Base-by-base conservation (phyloP, 805 yeast genomes). In the Scheffersomyces amazonensis region DNA sequence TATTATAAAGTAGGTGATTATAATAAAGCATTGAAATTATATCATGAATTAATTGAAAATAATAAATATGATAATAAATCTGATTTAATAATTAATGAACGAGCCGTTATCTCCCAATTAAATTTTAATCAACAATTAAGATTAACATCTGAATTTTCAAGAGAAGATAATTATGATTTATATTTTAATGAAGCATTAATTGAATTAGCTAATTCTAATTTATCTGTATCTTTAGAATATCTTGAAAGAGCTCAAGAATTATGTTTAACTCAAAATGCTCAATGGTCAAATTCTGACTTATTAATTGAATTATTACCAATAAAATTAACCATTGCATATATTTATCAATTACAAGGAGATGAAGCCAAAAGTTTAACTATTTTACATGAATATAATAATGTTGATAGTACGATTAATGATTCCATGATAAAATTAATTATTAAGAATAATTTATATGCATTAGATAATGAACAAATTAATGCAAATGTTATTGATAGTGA, bases 81-180 rank as follows among this genome's bases (percentile, higher is more conserved):
- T 25, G 90, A 83, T 55, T 53, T 81, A 39, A 51, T 66, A 20
- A 81, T 81, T 31, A 84, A 84, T 53, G 85, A 83, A 56, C 70
- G 82, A 42, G 88, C 90, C 2, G 71, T 79, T n/a, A 59, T 76
- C 17, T 77, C 86, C 9, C 85, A 78, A 52, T 54, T 60, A 16
- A 58, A 57, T 28, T 42, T 48, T 31, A 31, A 30, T 15, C 10
- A 13, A 33, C 11, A 25, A 32, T 54, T 34, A 53, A 32, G 20
- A 35, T 16, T 15, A 32, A 8, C n/a, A 28, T 6, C 41, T 22
- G 15, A 24, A 16, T 31, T 29, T 12, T 22, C 23, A 3, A 32
- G 24, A 5, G 44, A 42, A 13, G 38, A 38, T n/a, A 48, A 43
- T 7, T 81, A 82, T 50, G 91, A 84, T 51, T 69, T 69, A 37